phyloP scores from a whole-genome alignment of 352 stramenopile genomes.

The Phytophthora nicotianae region DNA sequence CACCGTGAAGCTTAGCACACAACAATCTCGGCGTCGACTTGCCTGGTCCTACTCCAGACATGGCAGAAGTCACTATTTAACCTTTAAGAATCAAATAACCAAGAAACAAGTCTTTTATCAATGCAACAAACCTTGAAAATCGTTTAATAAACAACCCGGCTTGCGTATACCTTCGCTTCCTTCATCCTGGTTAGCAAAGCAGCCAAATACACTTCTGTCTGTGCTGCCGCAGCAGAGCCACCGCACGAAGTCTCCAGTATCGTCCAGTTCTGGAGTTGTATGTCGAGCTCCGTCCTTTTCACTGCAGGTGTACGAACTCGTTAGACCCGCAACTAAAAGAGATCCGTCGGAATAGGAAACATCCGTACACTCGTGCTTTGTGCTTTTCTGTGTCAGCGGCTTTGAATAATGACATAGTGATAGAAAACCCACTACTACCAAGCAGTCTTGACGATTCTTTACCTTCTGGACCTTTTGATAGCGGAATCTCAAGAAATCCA shows the following conservation, averaged over 20 bases:
- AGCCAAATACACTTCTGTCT: constrained; percentile 47
- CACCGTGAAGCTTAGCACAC: constrained; percentile 34
- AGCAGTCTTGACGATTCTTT: background rate
- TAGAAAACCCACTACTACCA: constrained; percentile 32
- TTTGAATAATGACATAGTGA: constrained; percentile 54
- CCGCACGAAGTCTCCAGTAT: constrained; percentile 59
- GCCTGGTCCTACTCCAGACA: background rate
- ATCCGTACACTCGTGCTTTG: constrained; percentile 31
- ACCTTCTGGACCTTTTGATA: background rate
- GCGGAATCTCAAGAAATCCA: constrained; percentile 52
- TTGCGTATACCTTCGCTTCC: background rate
- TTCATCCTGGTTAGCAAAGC: constrained; percentile 28
- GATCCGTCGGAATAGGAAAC: background rate
- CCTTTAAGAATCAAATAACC: too few species aligned
- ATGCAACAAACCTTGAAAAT: constrained; percentile 14
- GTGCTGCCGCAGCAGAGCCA: constrained; percentile 71
- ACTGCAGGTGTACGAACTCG: background rate
- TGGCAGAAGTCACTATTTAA: too few species aligned
- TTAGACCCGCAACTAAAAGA: background rate
- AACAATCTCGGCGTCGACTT: constrained; percentile 48
- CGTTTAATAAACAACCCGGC: constrained; percentile 3
- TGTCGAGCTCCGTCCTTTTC: constrained; percentile 27
- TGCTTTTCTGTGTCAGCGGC: constrained; percentile 45
- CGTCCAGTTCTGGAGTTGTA: constrained; percentile 55
- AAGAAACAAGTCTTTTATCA: too few species aligned